Evolutionary conservation across 306 rosid species (phyloP), one percentile per base, ranked within the genome.

Genomic region (Sphenostylis stenocarpa): DNA sequence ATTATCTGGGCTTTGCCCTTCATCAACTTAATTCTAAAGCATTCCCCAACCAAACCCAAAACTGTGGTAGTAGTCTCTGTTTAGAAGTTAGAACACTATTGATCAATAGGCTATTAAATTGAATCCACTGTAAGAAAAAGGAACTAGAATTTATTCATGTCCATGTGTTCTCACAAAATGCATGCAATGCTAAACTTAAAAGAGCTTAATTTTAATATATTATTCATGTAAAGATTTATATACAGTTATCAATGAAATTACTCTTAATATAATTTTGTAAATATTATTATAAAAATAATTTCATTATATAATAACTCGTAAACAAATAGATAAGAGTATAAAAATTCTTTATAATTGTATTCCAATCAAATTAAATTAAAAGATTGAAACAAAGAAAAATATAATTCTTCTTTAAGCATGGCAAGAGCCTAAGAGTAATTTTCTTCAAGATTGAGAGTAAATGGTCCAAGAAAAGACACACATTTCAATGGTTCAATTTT

Each of bases 401-500:
- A n/a, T 43, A 24, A 24, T 75, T 81, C 52, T 43, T 70, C 38
- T 67, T 67, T 49, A 13, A 66, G 73, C 26, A 60, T 0, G 20
- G 28, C 53, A 68, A 24, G 7, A 14, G 53, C 2, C n/a, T 8
- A 51, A 38, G 67, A 66, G 53, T 47, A 16, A 4, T 15, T 5
- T 47, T 47, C n/a, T 47, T 47, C 1, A 7, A 48, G 57, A 51
- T 14, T 51, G 62, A 45, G 70, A 60, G 29, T 52, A 16, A 62
- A 64, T 20, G 19, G 51, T 67, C 72, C 53, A 52, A 63, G 79
- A 70, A 28, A 66, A 72, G 66, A 34, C 81, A 58, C 82, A 66
- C 56, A 83, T 83, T 78, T 47, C 85, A 26, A 88, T 69, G 87
- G 82, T 83, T 87, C 91, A 73, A 87, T 86, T 87, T 86, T 82